Evolutionary conservation across 371 early-diverging fungal species (phyloP).

Genomic region (Mortierella sp.): DNA sequence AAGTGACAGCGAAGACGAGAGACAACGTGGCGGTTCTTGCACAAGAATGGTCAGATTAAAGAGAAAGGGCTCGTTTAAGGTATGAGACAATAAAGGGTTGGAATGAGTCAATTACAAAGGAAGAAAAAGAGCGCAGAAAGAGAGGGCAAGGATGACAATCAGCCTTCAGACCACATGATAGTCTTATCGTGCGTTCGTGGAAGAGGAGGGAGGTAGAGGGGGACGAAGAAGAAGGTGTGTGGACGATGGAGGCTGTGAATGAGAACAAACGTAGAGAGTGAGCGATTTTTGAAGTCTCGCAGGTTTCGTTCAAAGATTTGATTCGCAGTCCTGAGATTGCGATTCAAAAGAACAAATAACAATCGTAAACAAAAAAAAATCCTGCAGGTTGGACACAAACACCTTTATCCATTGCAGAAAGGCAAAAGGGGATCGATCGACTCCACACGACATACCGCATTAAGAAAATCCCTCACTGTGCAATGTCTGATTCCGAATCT

Average conservation of each 20-base stretch:
- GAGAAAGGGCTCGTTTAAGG: neutral
- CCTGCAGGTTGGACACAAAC: neutral
- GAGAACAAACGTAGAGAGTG: neutral
- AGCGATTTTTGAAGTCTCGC: neutral
- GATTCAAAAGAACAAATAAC: slow-evolving; percentile 2
- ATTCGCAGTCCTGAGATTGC: neutral
- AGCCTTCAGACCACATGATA: slow-evolving; percentile 54
- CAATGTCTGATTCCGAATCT: slow-evolving; percentile 40
- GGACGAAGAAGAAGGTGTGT: neutral
- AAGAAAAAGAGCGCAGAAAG: slow-evolving; percentile 24
- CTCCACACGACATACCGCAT: too few species aligned
- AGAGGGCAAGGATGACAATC: slow-evolving; percentile 12
- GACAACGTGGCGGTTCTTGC: too few species aligned
- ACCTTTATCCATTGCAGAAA: too few species aligned
- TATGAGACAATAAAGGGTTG: slow-evolving; percentile 28
- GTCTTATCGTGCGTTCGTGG: slow-evolving; percentile 4
- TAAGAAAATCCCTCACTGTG: neutral
- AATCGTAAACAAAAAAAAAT: slow-evolving; percentile 1
- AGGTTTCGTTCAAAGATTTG: neutral
- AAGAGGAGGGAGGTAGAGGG: neutral
- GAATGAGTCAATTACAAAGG: neutral
- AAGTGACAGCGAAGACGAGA: neutral
- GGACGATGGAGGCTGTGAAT: neutral
- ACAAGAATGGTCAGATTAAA: too few species aligned
- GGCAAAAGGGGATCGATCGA: too few species aligned